Evolutionary conservation across 129 eudicot genomes (phyloP).

Genomic region (Pulicaria dysenterica): DNA sequence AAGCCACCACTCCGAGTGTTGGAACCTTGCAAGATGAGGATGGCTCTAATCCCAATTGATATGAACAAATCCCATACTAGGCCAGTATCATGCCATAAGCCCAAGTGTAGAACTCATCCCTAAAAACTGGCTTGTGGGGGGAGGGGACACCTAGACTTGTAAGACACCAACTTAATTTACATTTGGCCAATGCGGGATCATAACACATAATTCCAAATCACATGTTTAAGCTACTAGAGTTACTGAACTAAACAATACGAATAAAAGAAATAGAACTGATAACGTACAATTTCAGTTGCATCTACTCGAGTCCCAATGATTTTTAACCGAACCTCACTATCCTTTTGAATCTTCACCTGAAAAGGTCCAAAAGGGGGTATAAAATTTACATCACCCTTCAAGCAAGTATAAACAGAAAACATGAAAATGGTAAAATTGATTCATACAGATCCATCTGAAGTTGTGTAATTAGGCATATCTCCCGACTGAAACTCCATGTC

Average conservation of each 20-base stretch:
- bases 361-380: slow-evolving; percentile 2
- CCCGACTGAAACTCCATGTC: slow-evolving; percentile 98
- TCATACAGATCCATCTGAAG: slow-evolving; percentile 94
- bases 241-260: neutral
- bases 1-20: too few species aligned
- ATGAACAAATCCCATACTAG: too few species aligned
- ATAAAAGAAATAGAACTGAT: neutral
- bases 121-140: too few species aligned
- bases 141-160: too few species aligned
- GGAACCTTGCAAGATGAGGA: too few species aligned
- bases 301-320: slow-evolving; percentile 95
- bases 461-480: slow-evolving; percentile 89
- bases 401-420: neutral
- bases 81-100: too few species aligned
- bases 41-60: too few species aligned
- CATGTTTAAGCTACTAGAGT: neutral
- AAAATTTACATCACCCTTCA: neutral
- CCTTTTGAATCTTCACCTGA: slow-evolving; percentile 93
- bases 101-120: too few species aligned
- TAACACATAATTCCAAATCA: too few species aligned
- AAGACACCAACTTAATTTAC: too few species aligned
- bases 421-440: neutral
- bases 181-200: too few species aligned
- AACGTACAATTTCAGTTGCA: slow-evolving; percentile 87
- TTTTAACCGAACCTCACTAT: slow-evolving; percentile 89